Evolutionary conservation across 768 basidiomycete genomes (phyloP).

Genomic region (Leccinum olivaceopallidum): DNA sequence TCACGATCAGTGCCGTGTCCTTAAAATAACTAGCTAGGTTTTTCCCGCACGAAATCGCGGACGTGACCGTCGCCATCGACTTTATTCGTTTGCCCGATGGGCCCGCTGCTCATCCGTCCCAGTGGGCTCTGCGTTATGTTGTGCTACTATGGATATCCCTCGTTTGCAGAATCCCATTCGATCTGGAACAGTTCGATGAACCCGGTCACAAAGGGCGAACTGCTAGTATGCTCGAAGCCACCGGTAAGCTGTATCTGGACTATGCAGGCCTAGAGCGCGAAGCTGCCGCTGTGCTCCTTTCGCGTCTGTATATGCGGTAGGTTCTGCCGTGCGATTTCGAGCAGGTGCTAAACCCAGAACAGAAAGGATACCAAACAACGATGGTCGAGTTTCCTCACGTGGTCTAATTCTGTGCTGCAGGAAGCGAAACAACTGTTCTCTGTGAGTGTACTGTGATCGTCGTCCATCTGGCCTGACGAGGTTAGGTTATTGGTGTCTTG

Average conservation of each 20-base stretch:
- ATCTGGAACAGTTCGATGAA: constrained; percentile 83
- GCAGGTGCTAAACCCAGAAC: constrained; percentile 12
- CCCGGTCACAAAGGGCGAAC: constrained; percentile 51
- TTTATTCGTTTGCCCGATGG: constrained; percentile 55
- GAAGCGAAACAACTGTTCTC: constrained; percentile 46
- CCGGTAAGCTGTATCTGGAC: constrained; percentile 57
- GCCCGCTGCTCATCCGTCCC: constrained; percentile 40
- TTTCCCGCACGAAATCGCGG: constrained; percentile 89
- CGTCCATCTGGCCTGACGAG: constrained; percentile 3
- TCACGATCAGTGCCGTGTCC: constrained; percentile 10
- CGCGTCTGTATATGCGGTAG: constrained; percentile 79
- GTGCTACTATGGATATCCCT: constrained; percentile 92
- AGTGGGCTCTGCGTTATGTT: constrained; percentile 85
- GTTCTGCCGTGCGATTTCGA: constrained; percentile 17
- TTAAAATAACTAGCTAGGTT: constrained; percentile 67
- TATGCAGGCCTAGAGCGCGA: constrained; percentile 85
- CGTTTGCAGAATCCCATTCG: constrained; percentile 92
- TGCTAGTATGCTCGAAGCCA: constrained; percentile 52
- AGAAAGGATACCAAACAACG: constrained; percentile 60
- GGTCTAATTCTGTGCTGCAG: constrained; percentile 42
- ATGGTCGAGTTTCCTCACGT: constrained; percentile 54
- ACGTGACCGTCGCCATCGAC: constrained; percentile 72
- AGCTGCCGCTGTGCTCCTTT: constrained; percentile 77
- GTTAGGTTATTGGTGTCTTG: constrained; percentile 66
- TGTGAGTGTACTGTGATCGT: constrained; percentile 37